Percentiles rank a stretch among this genome's conserved stretches.
Evolutionary conservation across 441 rosid species (phyloP).

Genomic region (Pelargonium fulgidum): DNA sequence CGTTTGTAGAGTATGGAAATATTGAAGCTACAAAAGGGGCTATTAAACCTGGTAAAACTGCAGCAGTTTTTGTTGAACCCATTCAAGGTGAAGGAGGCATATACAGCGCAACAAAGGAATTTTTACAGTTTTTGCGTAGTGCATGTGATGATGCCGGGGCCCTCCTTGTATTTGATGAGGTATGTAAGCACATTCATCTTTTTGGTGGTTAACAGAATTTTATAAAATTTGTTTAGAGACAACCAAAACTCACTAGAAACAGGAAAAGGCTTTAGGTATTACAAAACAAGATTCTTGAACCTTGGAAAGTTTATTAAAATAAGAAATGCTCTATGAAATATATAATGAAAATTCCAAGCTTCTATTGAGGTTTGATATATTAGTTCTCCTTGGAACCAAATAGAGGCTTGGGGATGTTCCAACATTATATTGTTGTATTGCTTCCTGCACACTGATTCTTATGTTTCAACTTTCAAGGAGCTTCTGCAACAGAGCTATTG

Average conservation of each 20-base stretch:
- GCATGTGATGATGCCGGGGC: constrained; percentile 75
- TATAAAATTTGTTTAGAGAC: background rate
- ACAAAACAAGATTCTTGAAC: background rate
- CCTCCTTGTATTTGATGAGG: constrained; percentile 88
- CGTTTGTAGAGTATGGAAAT: constrained; percentile 76
- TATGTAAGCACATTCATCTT: constrained; percentile 38
- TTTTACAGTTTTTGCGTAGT: constrained; percentile 55
- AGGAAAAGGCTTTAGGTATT: background rate
- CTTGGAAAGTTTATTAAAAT: background rate
- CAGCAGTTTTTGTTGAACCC: constrained; percentile 90
- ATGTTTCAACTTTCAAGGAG: no score
- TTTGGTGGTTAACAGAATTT: background rate
- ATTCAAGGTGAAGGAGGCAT: constrained; percentile 97
- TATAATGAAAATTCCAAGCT: no score
- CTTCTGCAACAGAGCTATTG: no score
- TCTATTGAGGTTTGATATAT: no score
- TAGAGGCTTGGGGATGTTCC: no score
- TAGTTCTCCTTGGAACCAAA: no score
- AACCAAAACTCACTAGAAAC: background rate
- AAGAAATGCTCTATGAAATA: background rate
- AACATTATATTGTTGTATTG: no score
- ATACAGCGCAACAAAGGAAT: constrained; percentile 67
- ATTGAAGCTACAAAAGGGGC: constrained; percentile 47
- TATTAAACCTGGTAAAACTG: constrained; percentile 49
- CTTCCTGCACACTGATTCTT: no score